A percentile compares a stretch with the other conserved stretches of the same genome.
Evolutionary conservation across 805 yeast genomes (phyloP).

Genomic region (Schwanniomyces polymorphus): DNA sequence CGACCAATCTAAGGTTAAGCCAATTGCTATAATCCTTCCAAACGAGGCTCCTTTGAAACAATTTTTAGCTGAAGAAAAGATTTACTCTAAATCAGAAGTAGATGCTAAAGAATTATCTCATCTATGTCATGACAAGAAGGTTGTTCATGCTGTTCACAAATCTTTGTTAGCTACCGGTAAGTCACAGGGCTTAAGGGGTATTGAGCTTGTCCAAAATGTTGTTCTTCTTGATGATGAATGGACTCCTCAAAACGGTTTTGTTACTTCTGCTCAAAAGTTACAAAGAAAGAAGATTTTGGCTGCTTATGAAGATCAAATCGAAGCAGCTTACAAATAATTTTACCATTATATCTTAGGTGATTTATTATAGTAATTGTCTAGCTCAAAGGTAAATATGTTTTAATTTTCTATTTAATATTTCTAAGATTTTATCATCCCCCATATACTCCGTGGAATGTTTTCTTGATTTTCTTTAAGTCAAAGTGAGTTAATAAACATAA

Average conservation of each 20-base stretch:
- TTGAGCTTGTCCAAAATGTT: slow-evolving; percentile 79
- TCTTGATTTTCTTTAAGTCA: slow-evolving; percentile 38
- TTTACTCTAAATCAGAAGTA: slow-evolving; percentile 48
- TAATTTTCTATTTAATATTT: neutral
- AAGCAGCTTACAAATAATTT: slow-evolving; percentile 45
- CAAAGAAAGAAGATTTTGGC: slow-evolving; percentile 88
- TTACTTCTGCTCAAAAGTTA: slow-evolving; percentile 93
- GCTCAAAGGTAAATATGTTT: neutral
- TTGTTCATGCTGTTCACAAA: slow-evolving; percentile 54
- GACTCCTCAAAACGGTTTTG: slow-evolving; percentile 95
- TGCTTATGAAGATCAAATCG: slow-evolving; percentile 66
- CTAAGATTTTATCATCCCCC: slow-evolving; percentile 39
- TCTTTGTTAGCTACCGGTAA: slow-evolving; percentile 73
- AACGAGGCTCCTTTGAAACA: slow-evolving; percentile 63
- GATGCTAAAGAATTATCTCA: slow-evolving; percentile 47
- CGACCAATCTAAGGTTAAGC: slow-evolving; percentile 83
- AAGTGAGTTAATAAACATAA: slow-evolving; percentile 49
- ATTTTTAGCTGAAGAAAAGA: slow-evolving; percentile 49
- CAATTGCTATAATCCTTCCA: slow-evolving; percentile 88
- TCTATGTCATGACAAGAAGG: slow-evolving; percentile 55
- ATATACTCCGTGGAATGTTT: slow-evolving; percentile 51
- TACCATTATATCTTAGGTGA: neutral
- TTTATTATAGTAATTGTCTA: neutral
- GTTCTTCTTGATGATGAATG: slow-evolving; percentile 87
- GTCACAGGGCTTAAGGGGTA: slow-evolving; percentile 77